phyloP scores from a whole-genome alignment of 1,284 basidiomycete genomes.

The Serendipita sp. region DNA sequence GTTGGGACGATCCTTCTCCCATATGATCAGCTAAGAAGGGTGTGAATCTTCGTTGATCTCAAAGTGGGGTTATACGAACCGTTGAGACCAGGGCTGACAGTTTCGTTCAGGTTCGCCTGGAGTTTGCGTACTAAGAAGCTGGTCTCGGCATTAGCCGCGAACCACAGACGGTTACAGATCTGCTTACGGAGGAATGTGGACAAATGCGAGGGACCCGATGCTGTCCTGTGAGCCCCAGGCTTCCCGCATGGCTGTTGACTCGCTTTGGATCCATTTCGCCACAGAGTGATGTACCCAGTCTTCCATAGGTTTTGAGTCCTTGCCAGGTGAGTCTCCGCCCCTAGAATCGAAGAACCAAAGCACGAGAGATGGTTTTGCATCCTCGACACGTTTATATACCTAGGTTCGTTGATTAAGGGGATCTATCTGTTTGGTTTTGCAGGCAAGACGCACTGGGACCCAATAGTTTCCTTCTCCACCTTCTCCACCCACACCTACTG shows the following conservation, averaged over 20 bases:
- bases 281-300: constrained; percentile 57
- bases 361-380: constrained; percentile 34
- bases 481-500: constrained; percentile 41
- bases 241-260: constrained; percentile 36
- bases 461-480: constrained; percentile 56
- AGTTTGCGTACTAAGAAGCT: constrained; percentile 30
- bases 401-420: not conserved
- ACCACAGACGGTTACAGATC: not conserved
- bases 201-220: constrained; percentile 46
- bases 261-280: constrained; percentile 40
- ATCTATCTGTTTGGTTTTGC: not conserved
- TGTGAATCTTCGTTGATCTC: not conserved
- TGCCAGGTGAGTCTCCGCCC: constrained; percentile 30
- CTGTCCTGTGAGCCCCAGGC: constrained; percentile 40
- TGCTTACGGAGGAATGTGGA: constrained; percentile 51
- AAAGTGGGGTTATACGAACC: constrained; percentile 24
- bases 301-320: constrained; percentile 24
- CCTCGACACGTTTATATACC: constrained; percentile 20
- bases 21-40: constrained; percentile 34
- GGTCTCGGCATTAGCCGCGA: constrained; percentile 25
- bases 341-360: constrained; percentile 65
- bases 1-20: constrained; percentile 45
- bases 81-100: constrained; percentile 44
- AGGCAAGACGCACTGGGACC: constrained; percentile 38
- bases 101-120: constrained; percentile 34